Percentiles rank a stretch among this genome's conserved stretches.
These are phyloP conservation scores for Diplodia corticola DNA, from an alignment of 2,329 filamentous ascomycete genomes.

Conservation along the genomic window DNA sequence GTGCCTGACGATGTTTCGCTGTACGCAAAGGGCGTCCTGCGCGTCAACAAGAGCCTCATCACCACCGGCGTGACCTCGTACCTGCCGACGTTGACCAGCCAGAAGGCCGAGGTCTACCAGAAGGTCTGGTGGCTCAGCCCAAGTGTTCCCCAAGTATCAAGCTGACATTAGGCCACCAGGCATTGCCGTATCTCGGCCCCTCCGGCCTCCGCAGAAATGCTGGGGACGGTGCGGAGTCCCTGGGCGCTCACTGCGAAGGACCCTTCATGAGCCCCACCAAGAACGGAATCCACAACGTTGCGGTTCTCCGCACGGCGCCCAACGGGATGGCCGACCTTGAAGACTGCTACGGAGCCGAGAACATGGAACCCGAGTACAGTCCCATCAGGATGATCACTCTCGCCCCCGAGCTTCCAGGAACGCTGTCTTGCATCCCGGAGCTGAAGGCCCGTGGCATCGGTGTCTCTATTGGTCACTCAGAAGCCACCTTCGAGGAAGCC, in stretches of 20 bases:
- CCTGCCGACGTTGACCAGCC: slow-evolving; percentile 81
- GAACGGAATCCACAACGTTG: slow-evolving; percentile 80
- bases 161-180: slow-evolving; percentile 40
- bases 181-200: slow-evolving; percentile 75
- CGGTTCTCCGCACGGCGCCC: slow-evolving; percentile 65
- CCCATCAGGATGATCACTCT: slow-evolving; percentile 79
- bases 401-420: slow-evolving; percentile 73
- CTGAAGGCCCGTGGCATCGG: slow-evolving; percentile 67
- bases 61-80: slow-evolving; percentile 85
- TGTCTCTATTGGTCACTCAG: slow-evolving; percentile 81
- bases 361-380: slow-evolving; percentile 53
- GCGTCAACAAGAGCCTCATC: slow-evolving; percentile 70
- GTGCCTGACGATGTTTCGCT: slow-evolving; percentile 66
- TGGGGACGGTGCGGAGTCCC: slow-evolving; percentile 74
- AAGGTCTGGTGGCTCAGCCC: slow-evolving; percentile 50
- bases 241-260: slow-evolving; percentile 88
- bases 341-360: slow-evolving; percentile 69
- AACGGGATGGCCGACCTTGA: slow-evolving; percentile 66
- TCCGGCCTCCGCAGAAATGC: slow-evolving; percentile 62
- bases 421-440: slow-evolving; percentile 68
- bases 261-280: slow-evolving; percentile 82
- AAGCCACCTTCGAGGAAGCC: slow-evolving; percentile 82
- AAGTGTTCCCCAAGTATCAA: neutral
- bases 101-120: slow-evolving; percentile 78
- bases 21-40: slow-evolving; percentile 71